Evolutionary conservation across 2,329 filamentous ascomycete species (phyloP), one percentile per base, ranked within the genome.

Genomic region (Penicillium paneum): DNA sequence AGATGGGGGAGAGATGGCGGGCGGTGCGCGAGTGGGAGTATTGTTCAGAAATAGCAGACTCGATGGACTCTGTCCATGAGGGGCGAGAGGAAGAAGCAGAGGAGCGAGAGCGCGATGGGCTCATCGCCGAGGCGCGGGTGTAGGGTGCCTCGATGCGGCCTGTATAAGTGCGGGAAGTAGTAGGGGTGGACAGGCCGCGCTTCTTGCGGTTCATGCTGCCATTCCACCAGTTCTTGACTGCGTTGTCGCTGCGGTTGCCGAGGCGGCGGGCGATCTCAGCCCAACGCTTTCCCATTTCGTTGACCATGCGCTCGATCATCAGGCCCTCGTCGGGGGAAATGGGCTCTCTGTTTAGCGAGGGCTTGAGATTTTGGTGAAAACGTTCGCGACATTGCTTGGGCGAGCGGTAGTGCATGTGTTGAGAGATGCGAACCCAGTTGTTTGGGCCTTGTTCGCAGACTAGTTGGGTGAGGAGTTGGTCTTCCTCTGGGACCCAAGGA

Each of bases 151-250:
- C 72, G 43, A 76, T 65, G 28, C 73, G 69, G 58, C 73, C 71
- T 54, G 65, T 64, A 57, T 60, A 67, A 47, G 72, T 68, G 63
- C 74, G 65, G 49, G 71, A 63, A 52, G 58, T 76, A 41, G 57
- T 66, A 39, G 68, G 59, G 19, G 62, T 65, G 11, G 67, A 64
- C 34, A 75, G 70, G 49, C 78, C 71, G 61, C 85, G 78, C 67
- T 79, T 81, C 66, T 88, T 82, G 67, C 91, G 85, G 76, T 96
- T 96, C 81, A 92, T 89, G 70, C 88, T 90, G 46, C 92, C 91
- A 70, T 96, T 96, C 90, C 90, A 96, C 91, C 91, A 97, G 74
- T 97, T 97, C 83, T 97, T 97, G 60, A 97, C 90, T 28, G 90
- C 89, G 68, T 97, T 97, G 78, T 97, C 92, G 72, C 91, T 96